phyloP scores from a whole-genome alignment of 768 basidiomycete genomes.

The Phlebiopsis flavidoalba region DNA sequence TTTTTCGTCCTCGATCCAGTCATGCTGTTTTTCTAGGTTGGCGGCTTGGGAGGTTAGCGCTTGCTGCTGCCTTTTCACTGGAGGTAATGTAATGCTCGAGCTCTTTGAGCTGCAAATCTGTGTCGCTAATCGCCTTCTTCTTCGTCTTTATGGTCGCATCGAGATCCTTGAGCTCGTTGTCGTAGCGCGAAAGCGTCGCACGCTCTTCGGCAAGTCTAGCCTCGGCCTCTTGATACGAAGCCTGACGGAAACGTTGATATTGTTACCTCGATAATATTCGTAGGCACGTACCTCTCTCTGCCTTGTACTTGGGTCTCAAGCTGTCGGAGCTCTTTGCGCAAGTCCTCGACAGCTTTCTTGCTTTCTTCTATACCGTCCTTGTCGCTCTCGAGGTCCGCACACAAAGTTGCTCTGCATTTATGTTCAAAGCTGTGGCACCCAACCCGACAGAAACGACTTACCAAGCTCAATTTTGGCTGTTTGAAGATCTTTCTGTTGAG shows the following conservation, averaged over 20 bases:
- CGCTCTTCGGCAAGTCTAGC: constrained; percentile 76
- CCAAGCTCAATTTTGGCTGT: constrained; percentile 86
- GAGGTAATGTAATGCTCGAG: constrained; percentile 64
- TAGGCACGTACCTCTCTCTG: not conserved
- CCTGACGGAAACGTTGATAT: constrained; percentile 28
- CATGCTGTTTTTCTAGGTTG: constrained; percentile 73
- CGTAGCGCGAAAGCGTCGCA: constrained; percentile 83
- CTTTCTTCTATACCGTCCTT: constrained; percentile 39
- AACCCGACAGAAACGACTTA: constrained; percentile 29
- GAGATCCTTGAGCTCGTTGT: constrained; percentile 80
- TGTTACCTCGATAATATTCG: not conserved
- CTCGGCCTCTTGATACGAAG: constrained; percentile 59
- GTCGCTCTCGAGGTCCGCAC: constrained; percentile 58
- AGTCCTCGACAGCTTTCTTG: constrained; percentile 41
- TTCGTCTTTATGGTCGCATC: constrained; percentile 79
- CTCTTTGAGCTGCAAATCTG: constrained; percentile 59
- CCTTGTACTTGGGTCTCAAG: constrained; percentile 26
- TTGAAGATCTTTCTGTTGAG: constrained; percentile 85
- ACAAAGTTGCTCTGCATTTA: constrained; percentile 69
- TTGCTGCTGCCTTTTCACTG: constrained; percentile 61
- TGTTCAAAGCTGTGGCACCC: not conserved
- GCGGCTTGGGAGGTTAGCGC: constrained; percentile 45
- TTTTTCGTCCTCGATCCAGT: constrained; percentile 88
- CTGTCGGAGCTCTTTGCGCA: constrained; percentile 59
- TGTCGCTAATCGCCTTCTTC: constrained; percentile 62